phyloP scores from a whole-genome alignment of 73 alveolate species.

The Symbiodinium natans region DNA sequence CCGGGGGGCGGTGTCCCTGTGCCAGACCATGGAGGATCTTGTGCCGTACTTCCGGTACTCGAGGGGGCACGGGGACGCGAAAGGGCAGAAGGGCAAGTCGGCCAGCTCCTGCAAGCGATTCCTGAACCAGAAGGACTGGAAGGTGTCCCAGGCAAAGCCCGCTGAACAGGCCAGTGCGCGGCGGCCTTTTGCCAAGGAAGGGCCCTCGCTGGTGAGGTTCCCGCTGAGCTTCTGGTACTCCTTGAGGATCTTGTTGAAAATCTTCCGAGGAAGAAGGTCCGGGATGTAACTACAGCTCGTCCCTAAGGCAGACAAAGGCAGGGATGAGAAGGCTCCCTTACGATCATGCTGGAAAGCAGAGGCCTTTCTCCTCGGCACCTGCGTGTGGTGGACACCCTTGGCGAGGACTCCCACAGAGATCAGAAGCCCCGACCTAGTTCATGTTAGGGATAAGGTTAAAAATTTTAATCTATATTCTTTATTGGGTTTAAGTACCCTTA shows the following conservation, averaged over 20 bases:
- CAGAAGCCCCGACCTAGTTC: too few relatives aligned
- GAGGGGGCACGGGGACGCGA: neutral
- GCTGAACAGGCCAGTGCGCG: constrained; percentile 21
- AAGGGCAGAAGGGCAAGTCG: constrained; percentile 5
- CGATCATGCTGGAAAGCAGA: too few relatives aligned
- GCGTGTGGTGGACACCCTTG: too few relatives aligned
- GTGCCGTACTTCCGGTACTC: constrained; percentile 29
- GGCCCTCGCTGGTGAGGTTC: constrained; percentile 32
- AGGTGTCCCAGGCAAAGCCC: neutral
- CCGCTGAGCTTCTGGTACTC: neutral
- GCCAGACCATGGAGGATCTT: constrained; percentile 63
- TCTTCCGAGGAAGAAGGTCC: neutral
- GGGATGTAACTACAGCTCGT: neutral
- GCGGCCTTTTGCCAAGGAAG: constrained; percentile 46
- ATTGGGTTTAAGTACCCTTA: too few relatives aligned
- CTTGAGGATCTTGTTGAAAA: neutral
- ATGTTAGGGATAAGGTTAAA: too few relatives aligned
- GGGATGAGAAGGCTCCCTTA: too few relatives aligned
- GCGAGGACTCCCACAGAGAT: too few relatives aligned
- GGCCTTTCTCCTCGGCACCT: too few relatives aligned
- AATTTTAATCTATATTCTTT: too few relatives aligned
- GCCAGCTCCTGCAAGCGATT: constrained; percentile 14
- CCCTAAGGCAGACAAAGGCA: too few relatives aligned
- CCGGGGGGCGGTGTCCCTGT: neutral
- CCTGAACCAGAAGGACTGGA: constrained; percentile 38